Conservation (phyloP, 2,329 filamentous ascomycete genomes). For the Colletotrichum sp. region DNA sequence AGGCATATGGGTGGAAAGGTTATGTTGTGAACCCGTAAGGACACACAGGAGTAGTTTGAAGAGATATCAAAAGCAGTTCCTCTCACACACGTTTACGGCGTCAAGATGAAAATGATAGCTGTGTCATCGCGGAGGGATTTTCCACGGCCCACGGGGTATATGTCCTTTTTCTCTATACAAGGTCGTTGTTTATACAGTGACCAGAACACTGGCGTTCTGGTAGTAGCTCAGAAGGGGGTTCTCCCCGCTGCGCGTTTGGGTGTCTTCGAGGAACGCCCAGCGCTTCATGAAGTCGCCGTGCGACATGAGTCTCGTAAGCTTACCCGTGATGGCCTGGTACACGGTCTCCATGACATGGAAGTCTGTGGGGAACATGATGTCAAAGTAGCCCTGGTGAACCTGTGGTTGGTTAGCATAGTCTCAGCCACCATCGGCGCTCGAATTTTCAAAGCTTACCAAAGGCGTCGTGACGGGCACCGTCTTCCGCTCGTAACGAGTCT, state of each 20-base stretch:
- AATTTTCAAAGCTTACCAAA: conserved; percentile 64
- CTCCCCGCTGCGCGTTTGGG: conserved; percentile 86
- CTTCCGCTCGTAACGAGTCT: conserved; percentile 86
- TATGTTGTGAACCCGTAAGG: neutral
- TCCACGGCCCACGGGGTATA: conserved; percentile 6
- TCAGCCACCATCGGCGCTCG: neutral
- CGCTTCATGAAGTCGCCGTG: conserved; percentile 91
- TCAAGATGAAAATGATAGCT: neutral
- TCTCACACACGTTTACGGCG: neutral
- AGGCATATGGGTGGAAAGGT: neutral
- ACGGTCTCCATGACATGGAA: conserved; percentile 90
- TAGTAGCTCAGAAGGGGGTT: conserved; percentile 94
- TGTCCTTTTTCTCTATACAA: conserved; percentile 4
- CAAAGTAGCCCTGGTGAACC: conserved; percentile 98
- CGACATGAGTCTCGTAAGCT: conserved; percentile 81
- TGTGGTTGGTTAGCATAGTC: conserved; percentile 36
- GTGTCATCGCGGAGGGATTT: neutral
- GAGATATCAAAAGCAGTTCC: conserved; percentile 8
- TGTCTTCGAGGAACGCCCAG: conserved; percentile 92
- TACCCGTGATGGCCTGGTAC: conserved; percentile 91
- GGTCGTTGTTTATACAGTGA: conserved; percentile 73
- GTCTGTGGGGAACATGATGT: conserved; percentile 97
- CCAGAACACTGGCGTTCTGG: conserved; percentile 91
- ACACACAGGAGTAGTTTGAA: neutral
- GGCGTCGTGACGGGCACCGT: conserved; percentile 92